phyloP scores from a whole-genome alignment of 257 asterid genomes.

The Penstemon newberryi region DNA sequence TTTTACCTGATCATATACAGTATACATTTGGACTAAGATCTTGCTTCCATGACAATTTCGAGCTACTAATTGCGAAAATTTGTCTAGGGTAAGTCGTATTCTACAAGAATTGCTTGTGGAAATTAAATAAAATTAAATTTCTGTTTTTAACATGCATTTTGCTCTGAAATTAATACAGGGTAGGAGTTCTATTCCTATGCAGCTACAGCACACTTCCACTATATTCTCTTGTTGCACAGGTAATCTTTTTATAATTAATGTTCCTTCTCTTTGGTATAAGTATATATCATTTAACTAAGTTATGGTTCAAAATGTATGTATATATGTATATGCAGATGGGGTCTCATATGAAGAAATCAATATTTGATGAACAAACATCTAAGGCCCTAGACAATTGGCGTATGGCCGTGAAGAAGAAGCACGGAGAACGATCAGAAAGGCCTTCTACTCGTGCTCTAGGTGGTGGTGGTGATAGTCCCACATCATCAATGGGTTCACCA shows the following conservation, averaged over 20 bases:
- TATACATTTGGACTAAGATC: constrained; percentile 59
- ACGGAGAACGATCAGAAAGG: constrained; percentile 42
- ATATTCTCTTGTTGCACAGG: constrained; percentile 87
- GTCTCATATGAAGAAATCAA: constrained; percentile 75
- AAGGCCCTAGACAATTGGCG: constrained; percentile 94
- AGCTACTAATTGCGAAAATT: constrained; percentile 56
- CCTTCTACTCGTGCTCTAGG: constrained; percentile 61
- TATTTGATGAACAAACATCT: constrained; percentile 89
- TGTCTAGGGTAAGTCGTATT: constrained; percentile 57
- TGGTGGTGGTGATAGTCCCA: constrained; percentile 57
- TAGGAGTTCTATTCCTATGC: constrained; percentile 65
- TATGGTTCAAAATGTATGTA: background rate
- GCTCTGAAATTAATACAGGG: constrained; percentile 41
- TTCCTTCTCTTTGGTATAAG: constrained; percentile 5
- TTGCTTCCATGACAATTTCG: constrained; percentile 67
- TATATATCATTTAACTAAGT: constrained; percentile 3
- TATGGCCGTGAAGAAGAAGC: constrained; percentile 77
- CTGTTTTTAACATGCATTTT: background rate
- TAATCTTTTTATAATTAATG: constrained; percentile 19
- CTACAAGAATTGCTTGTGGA: constrained; percentile 10
- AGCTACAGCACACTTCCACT: constrained; percentile 92
- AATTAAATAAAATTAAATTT: constrained; percentile 1
- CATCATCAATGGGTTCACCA: constrained; percentile 58
- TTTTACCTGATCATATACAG: constrained; percentile 45
- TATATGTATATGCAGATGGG: constrained; percentile 61